These are phyloP conservation scores for Acacia crassicarpa DNA, from an alignment of 306 rosid species.

Conservation along the genomic window DNA sequence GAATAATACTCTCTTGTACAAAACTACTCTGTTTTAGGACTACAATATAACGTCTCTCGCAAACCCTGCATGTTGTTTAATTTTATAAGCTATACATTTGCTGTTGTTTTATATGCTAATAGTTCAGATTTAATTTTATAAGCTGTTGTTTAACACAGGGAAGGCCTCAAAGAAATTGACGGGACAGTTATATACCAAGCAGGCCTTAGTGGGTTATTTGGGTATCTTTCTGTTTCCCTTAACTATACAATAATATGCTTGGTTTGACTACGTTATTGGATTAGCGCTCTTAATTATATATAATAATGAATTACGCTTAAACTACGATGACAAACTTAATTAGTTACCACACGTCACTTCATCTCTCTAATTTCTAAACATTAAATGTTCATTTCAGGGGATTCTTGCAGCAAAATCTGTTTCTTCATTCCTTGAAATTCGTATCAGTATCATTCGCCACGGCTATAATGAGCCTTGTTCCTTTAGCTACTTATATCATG, in stretches of 20 bases:
- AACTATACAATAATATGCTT: too few species aligned
- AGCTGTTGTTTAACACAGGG: not conserved
- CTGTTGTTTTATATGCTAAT: too few species aligned
- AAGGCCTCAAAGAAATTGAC: constrained; percentile 30
- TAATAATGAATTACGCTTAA: too few species aligned
- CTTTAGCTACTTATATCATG: constrained; percentile 53
- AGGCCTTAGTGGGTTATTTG: constrained; percentile 56
- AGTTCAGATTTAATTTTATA: too few species aligned
- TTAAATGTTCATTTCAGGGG: constrained; percentile 45
- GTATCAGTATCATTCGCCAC: constrained; percentile 55
- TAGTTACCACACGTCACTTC: not conserved
- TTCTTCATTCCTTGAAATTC: constrained; percentile 43
- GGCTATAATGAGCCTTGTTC: constrained; percentile 54
- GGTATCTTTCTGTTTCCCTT: constrained; percentile 38
- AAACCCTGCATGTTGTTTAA: too few species aligned
- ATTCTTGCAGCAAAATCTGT: constrained; percentile 47
- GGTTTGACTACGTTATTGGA: too few species aligned
- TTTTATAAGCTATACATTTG: too few species aligned
- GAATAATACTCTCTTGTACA: too few species aligned
- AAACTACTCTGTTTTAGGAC: too few species aligned
- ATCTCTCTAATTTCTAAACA: not conserved
- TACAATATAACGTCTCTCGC: too few species aligned
- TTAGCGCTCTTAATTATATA: too few species aligned
- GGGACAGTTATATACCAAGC: constrained; percentile 50
- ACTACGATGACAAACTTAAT: not conserved